Percentiles rank a stretch among this genome's conserved stretches.
These are phyloP conservation scores for Rhododendron ferrugineum DNA, from an alignment of 148 eudicot genomes.

Conservation along the genomic window DNA sequence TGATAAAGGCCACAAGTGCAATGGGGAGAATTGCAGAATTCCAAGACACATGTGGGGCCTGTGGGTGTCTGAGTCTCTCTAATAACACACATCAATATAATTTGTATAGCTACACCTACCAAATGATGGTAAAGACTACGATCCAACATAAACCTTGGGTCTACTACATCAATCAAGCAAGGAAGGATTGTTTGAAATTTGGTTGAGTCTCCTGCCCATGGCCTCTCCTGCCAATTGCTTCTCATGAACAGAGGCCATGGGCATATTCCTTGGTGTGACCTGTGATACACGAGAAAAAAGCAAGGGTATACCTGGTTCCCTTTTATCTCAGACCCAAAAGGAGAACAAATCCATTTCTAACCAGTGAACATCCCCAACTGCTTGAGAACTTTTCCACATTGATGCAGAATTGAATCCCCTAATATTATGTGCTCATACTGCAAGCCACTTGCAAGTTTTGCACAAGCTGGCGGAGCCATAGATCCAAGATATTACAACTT, in stretches of 20 bases:
- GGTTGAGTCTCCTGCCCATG: neutral
- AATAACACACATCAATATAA: neutral
- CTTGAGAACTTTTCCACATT: neutral
- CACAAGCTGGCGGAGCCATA: neutral
- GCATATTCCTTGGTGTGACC: neutral
- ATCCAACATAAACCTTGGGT: neutral
- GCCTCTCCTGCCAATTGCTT: neutral
- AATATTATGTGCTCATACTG: neutral
- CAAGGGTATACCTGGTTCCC: neutral
- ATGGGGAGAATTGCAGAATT: neutral
- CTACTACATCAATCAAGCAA: neutral
- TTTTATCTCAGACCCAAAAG: neutral
- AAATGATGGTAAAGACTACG: neutral
- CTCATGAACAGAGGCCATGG: neutral
- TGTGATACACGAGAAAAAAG: neutral
- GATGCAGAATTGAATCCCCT: neutral
- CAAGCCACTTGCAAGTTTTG: neutral
- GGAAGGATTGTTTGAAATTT: neutral
- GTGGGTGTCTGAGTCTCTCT: neutral
- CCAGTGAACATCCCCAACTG: neutral
- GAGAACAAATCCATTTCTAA: neutral
- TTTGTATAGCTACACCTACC: constrained; percentile 1
- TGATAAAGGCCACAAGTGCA: neutral
- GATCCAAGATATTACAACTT: neutral
- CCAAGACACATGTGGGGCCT: neutral